Conservation (phyloP, 352 stramenopile genomes). For the Globisporangium viniferum region DNA sequence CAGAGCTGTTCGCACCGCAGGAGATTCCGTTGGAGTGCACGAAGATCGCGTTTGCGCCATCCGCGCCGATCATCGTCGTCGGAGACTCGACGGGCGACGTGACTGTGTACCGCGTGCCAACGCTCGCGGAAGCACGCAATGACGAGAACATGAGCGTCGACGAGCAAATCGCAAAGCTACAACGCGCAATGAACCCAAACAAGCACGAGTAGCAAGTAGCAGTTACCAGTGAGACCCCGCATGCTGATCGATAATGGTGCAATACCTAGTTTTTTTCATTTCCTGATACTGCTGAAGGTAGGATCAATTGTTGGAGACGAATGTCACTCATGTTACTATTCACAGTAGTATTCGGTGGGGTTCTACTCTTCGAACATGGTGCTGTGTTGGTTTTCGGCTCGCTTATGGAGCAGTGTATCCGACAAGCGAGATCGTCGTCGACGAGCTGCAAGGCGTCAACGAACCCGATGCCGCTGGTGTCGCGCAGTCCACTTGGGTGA, state of each 20-base stretch:
- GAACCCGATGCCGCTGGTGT: neutral
- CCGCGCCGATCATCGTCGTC: slow-evolving; percentile 69
- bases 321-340: no score
- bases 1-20: slow-evolving; percentile 17
- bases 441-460: neutral
- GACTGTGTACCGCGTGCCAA: slow-evolving; percentile 65
- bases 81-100: slow-evolving; percentile 75
- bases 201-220: slow-evolving; percentile 30
- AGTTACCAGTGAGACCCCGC: neutral
- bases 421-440: neutral
- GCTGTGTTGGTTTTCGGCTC: neutral
- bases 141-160: slow-evolving; percentile 27
- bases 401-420: slow-evolving; percentile 1
- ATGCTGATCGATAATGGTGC: neutral
- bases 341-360: no score
- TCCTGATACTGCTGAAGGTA: slow-evolving; percentile 11
- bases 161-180: slow-evolving; percentile 52
- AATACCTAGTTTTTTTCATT: neutral
- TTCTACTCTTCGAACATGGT: neutral
- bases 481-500: slow-evolving; percentile 11
- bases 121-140: slow-evolving; percentile 24
- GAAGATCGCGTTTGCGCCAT: slow-evolving; percentile 63
- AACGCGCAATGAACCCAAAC: slow-evolving; percentile 50
- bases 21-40: slow-evolving; percentile 66
- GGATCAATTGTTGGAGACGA: neutral